These are phyloP conservation scores for Pichia rugopelliculosa DNA, from an alignment of 805 yeast species.

Conservation along the genomic window DNA sequence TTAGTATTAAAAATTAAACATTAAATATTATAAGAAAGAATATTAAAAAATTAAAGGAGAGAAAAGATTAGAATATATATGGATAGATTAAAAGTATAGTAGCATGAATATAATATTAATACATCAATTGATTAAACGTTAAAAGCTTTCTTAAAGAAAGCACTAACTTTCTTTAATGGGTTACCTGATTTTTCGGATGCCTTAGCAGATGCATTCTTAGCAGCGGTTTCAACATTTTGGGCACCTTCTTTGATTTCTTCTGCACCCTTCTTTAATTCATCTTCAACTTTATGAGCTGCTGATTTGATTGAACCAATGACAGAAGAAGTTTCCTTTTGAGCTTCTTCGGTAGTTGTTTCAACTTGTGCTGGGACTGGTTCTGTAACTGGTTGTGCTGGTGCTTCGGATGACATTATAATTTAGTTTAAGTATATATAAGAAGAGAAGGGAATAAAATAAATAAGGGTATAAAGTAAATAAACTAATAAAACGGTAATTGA, in stretches of 20 bases:
- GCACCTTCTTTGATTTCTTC: slow-evolving; percentile 9
- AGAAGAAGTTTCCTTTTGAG: slow-evolving; percentile 6
- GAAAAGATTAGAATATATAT: background rate
- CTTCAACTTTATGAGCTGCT: slow-evolving; percentile 16
- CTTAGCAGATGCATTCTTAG: slow-evolving; percentile 2
- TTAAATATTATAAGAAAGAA: background rate
- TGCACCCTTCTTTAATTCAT: slow-evolving; percentile 6
- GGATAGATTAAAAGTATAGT: background rate
- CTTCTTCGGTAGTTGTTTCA: background rate
- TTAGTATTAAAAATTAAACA: background rate
- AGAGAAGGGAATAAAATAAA: background rate
- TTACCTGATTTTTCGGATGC: slow-evolving; percentile 1
- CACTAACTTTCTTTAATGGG: slow-evolving; percentile 22
- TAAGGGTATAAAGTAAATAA: background rate
- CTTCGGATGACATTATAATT: slow-evolving; percentile 5
- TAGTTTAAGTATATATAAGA: background rate
- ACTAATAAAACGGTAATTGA: too few species aligned
- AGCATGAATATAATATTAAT: background rate
- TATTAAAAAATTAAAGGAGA: background rate
- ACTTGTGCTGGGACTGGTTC: slow-evolving; percentile 1
- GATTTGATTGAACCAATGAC: slow-evolving; percentile 9
- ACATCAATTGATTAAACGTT: slow-evolving; percentile 10
- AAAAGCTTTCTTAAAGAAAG: slow-evolving; percentile 24
- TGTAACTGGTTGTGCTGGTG: slow-evolving; percentile 1
- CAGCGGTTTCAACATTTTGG: slow-evolving; percentile 3